Evolutionary conservation across 352 stramenopile genomes (phyloP).

Genomic region (Blastocystis hominis): DNA sequence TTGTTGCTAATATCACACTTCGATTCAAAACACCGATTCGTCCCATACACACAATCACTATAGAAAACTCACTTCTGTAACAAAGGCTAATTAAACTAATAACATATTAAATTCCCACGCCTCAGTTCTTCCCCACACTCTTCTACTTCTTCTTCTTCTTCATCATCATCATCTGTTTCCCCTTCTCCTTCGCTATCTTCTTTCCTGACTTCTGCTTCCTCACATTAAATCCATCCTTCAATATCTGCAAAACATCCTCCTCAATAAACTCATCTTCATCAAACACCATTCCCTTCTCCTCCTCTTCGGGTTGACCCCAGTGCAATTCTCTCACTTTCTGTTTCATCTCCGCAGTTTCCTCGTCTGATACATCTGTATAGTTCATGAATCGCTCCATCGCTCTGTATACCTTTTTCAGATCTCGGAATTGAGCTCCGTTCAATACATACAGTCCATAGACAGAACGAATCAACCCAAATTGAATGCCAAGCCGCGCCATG

Average conservation of each 20-base stretch:
- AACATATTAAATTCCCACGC: no score
- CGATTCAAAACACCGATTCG: no score
- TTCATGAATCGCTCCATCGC: neutral
- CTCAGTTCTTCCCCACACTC: no score
- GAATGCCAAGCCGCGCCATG: neutral
- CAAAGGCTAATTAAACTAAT: no score
- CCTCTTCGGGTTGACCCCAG: neutral
- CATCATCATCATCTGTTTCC: no score
- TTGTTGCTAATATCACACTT: no score
- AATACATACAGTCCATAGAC: neutral
- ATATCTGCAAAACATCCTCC: neutral
- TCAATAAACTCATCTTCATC: conserved; percentile 15
- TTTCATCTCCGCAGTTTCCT: neutral
- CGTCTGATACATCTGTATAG: neutral
- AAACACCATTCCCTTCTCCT: neutral
- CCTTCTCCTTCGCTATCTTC: no score
- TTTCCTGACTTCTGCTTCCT: no score
- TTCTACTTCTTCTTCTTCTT: no score
- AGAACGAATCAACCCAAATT: neutral
- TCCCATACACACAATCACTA: no score
- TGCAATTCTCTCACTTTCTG: neutral
- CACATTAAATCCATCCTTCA: neutral
- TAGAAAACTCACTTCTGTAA: no score
- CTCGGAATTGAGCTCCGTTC: neutral
- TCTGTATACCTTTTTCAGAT: neutral